Evolutionary conservation across 352 stramenopile genomes (phyloP), one percentile per base, ranked within the genome.

Genomic region (Lagenidium giganteum): DNA sequence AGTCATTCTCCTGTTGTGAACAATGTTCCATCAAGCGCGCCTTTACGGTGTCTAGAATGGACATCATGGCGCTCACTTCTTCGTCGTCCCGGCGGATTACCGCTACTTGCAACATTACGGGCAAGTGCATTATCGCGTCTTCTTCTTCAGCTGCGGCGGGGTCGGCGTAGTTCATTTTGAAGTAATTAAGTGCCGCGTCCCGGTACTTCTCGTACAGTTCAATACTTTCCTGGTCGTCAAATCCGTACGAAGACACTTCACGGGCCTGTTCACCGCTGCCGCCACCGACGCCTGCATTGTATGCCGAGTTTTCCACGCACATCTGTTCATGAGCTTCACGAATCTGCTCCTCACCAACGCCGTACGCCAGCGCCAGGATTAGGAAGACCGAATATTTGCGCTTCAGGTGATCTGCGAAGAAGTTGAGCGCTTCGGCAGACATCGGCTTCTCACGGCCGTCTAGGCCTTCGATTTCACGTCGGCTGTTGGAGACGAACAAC

Each of bases 121-220:
- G 81, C n/a, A 93, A 55, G 34, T 93, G 81, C 81, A 93, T 93
- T 53, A 93, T 91, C 27, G 81, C 81, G 51, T 93, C 81, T 64
- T 93, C 81, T 61, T 93, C 81, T 42, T 90, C 81, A 1, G 81
- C 81, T 4, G 78, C 80, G 30, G 50, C 40, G 14, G 57, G 57
- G 32, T 93, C 81, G 20, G 67, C 81, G 36, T 90, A 93, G 42
- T 93, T 93, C 76, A 93, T 87, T 49, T 76, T 76, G 55, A 86
- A 66, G 49, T 93, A 93, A 52, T 91, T 90, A 24, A 70, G 36
- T 0, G 81, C 81, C 1, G 81, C 76, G 42, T 88, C 79, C 23
- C 81, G 74, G 37, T 93, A 93, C 34, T 93, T 93, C 12, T 90
- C 76, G 39, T 93, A 93, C 40, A 93, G 34, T 9, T 87, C 74